A percentile compares a stretch with the other conserved stretches of the same genome.
Evolutionary conservation across 768 basidiomycete genomes (phyloP).

Genomic region (Xerocomus spinulosus): DNA sequence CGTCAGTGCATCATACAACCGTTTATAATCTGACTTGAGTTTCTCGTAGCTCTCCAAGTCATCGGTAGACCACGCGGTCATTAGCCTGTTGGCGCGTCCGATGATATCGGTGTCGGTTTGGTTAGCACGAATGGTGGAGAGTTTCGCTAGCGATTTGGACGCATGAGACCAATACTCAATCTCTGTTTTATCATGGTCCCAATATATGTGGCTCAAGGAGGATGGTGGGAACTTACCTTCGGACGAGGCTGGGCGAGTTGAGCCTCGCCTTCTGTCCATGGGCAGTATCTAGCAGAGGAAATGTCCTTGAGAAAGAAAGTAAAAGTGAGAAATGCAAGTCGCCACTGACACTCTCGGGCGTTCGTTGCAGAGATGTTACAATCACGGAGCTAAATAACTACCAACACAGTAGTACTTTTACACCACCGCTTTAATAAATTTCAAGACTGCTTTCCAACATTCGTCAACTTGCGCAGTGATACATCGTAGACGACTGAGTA

Average conservation of each 20-base stretch:
- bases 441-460: not conserved
- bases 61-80: slow-evolving; percentile 67
- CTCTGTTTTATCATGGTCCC: slow-evolving; percentile 41
- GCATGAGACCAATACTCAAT: slow-evolving; percentile 74
- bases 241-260: slow-evolving; percentile 62
- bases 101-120: slow-evolving; percentile 53
- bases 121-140: slow-evolving; percentile 52
- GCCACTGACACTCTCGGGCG: slow-evolving; percentile 1
- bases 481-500: slow-evolving; percentile 78
- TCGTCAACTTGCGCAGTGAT: slow-evolving; percentile 60
- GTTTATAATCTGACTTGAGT: slow-evolving; percentile 60
- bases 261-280: slow-evolving; percentile 67
- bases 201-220: slow-evolving; percentile 7
- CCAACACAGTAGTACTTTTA: too few relatives aligned
- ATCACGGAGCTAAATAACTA: slow-evolving; percentile 22
- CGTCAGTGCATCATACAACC: slow-evolving; percentile 54
- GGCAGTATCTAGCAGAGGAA: not conserved
- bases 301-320: not conserved
- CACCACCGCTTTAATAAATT: not conserved
- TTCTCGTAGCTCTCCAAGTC: slow-evolving; percentile 66
- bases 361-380: slow-evolving; percentile 5
- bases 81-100: slow-evolving; percentile 67
- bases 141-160: slow-evolving; percentile 49
- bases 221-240: slow-evolving; percentile 55
- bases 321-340: not conserved